Percentiles rank a stretch among this genome's conserved stretches.
These are phyloP conservation scores for Psilocybe cubensis DNA, from an alignment of 768 basidiomycete species.

Conservation along the genomic window DNA sequence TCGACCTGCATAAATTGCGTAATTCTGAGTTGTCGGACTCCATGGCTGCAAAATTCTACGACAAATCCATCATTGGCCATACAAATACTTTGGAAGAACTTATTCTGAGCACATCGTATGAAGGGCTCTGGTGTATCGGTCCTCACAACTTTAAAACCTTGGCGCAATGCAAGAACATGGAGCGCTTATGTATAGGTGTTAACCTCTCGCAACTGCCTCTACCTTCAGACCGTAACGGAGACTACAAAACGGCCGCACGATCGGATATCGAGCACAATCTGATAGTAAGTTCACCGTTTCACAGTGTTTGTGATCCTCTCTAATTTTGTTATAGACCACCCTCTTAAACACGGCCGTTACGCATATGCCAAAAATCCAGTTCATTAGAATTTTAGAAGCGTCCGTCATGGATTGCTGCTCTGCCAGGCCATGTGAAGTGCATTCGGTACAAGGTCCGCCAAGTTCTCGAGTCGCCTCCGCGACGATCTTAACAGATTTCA, in stretches of 20 bases:
- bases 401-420: neutral
- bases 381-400: neutral
- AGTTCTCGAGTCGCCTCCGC: neutral
- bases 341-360: neutral
- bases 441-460: neutral
- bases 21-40: neutral
- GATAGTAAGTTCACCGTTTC: neutral
- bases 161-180: neutral
- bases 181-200: neutral
- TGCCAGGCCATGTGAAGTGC: neutral
- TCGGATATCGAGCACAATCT: neutral
- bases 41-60: neutral
- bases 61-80: neutral
- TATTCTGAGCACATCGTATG: neutral
- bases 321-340: neutral
- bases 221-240: too few relatives aligned
- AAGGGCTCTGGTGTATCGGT: constrained; percentile 4
- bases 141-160: neutral
- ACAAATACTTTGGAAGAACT: neutral
- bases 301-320: neutral
- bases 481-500: neutral
- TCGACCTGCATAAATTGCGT: neutral
- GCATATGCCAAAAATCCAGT: neutral
- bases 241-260: too few relatives aligned
- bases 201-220: neutral